Conservation (phyloP, 768 basidiomycete species). For the Pleurotus giganteus region DNA sequence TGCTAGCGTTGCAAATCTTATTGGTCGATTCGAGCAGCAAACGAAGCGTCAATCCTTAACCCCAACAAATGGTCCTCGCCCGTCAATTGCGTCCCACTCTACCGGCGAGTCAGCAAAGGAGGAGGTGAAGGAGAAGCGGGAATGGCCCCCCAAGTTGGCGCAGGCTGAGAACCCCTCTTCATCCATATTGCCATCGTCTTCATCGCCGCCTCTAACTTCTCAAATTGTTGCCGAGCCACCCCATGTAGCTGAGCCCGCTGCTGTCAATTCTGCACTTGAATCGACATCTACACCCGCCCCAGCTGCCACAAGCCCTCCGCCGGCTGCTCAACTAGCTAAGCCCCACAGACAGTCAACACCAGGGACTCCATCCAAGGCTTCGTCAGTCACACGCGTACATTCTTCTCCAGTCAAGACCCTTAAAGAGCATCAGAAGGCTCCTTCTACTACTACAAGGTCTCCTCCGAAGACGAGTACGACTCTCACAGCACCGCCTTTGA, state of each 20-base stretch:
- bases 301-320: neutral
- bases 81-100: slow-evolving; percentile 66
- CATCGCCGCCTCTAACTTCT: slow-evolving; percentile 17
- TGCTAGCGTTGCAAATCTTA: slow-evolving; percentile 85
- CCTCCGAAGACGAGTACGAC: slow-evolving; percentile 20
- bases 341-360: neutral
- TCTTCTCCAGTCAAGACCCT: slow-evolving; percentile 1
- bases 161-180: slow-evolving; percentile 32
- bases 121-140: slow-evolving; percentile 67
- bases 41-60: slow-evolving; percentile 57
- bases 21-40: slow-evolving; percentile 84
- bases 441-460: slow-evolving; percentile 7
- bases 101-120: slow-evolving; percentile 65
- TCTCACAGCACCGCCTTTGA: slow-evolving; percentile 24
- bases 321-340: neutral
- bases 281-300: neutral
- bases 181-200: slow-evolving; percentile 29
- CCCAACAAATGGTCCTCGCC: slow-evolving; percentile 32
- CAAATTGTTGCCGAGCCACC: slow-evolving; percentile 1
- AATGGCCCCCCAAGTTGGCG: slow-evolving; percentile 69
- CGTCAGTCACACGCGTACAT: slow-evolving; percentile 4
- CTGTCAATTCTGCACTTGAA: neutral
- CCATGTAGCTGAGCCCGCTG: neutral
- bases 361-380: neutral
- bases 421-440: neutral